Conservation (phyloP, 1,284 basidiomycete species). For the Naganishia albida region DNA sequence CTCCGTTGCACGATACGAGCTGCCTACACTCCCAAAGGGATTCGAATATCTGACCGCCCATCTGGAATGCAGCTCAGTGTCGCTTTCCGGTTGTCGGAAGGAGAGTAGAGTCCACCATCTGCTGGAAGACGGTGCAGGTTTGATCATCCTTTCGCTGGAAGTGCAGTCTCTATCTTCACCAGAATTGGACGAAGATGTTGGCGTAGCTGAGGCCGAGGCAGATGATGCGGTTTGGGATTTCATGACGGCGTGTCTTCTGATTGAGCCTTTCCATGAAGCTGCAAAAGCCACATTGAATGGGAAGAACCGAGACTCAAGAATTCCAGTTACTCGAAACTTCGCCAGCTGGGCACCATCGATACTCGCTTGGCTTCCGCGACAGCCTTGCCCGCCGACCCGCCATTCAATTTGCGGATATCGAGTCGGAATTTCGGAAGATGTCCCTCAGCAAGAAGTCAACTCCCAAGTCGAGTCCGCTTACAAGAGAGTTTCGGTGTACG, state of each 20-base stretch:
- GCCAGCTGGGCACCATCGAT: background rate
- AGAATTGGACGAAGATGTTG: background rate
- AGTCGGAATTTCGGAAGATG: background rate
- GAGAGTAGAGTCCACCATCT: background rate
- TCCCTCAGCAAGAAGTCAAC: background rate
- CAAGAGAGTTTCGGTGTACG: conserved; percentile 2
- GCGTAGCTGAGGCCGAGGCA: too few relatives aligned
- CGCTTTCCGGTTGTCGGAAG: background rate
- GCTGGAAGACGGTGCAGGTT: conserved; percentile 4
- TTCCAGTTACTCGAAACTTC: background rate
- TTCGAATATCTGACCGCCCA: conserved; percentile 6
- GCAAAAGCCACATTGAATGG: background rate
- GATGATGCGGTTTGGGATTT: background rate
- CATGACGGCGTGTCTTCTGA: background rate
- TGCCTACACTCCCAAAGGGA: background rate
- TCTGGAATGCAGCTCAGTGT: conserved; percentile 4
- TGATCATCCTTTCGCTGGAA: background rate
- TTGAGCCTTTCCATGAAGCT: background rate
- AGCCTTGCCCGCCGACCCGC: background rate
- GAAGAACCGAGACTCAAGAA: too few relatives aligned
- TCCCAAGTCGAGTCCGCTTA: too few relatives aligned
- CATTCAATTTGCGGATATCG: conserved; percentile 5
- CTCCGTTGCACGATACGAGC: background rate
- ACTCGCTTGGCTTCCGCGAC: conserved; percentile 9
- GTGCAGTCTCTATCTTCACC: background rate